A percentile compares a stretch with the other conserved stretches of the same genome.
phyloP scores from a whole-genome alignment of 2,329 filamentous ascomycete species.

The Diplodia intermedia region DNA sequence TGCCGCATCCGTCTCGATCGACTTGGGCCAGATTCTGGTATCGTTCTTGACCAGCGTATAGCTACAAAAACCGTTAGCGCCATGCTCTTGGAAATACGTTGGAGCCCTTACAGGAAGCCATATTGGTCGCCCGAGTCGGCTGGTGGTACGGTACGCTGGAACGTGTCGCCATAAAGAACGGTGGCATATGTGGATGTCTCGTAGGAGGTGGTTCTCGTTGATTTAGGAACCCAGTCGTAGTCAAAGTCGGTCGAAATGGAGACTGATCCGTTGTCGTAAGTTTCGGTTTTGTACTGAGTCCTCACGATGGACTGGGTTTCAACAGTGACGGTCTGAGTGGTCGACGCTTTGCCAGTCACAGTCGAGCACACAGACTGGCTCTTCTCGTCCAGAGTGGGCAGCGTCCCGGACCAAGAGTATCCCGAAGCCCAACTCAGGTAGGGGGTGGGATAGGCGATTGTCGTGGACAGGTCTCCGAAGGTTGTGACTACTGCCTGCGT shows the following conservation, averaged over 20 bases:
- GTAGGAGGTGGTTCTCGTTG: background rate
- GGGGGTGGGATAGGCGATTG: conserved; percentile 4
- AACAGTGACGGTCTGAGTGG: background rate
- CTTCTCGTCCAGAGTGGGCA: background rate
- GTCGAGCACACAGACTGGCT: conserved; percentile 5
- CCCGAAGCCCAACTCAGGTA: conserved; percentile 11
- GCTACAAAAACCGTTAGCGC: background rate
- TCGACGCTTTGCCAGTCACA: background rate
- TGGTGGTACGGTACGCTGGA: background rate
- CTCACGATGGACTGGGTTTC: background rate
- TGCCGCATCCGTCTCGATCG: conserved; percentile 13
- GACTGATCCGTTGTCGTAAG: background rate
- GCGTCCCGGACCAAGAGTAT: conserved; percentile 1
- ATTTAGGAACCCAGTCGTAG: background rate
- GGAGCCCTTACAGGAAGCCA: background rate
- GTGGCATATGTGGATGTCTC: background rate
- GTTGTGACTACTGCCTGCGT: conserved; percentile 14
- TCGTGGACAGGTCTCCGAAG: background rate
- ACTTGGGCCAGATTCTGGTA: conserved; percentile 2
- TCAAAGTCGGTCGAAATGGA: background rate
- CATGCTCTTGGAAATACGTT: too few relatives aligned
- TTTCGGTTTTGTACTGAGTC: background rate
- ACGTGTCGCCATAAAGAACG: conserved; percentile 8
- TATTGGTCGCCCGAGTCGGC: conserved; percentile 5
- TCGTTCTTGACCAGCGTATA: background rate